A percentile compares a stretch with the other conserved stretches of the same genome.
These are phyloP conservation scores for Suillus sp. DNA, from an alignment of 768 basidiomycete species.

Conservation along the genomic window DNA sequence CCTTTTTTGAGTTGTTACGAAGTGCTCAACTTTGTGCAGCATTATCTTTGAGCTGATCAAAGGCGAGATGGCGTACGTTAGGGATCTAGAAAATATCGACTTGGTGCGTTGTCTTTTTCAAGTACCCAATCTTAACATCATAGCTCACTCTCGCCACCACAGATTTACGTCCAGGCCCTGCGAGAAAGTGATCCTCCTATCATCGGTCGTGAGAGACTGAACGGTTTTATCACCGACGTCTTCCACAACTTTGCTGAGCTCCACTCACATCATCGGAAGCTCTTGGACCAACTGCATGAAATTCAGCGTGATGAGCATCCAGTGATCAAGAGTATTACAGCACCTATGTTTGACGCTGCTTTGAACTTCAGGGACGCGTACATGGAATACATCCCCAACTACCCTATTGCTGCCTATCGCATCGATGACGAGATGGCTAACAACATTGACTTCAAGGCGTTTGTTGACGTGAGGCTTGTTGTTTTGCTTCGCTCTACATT, in stretches of 20 bases:
- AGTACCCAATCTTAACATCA: not conserved
- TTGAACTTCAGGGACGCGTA: constrained; percentile 93
- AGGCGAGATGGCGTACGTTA: constrained; percentile 94
- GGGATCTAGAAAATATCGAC: constrained; percentile 86
- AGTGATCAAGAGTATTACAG: constrained; percentile 75
- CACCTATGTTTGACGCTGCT: constrained; percentile 84
- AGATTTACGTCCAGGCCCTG: constrained; percentile 86
- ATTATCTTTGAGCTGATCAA: constrained; percentile 95
- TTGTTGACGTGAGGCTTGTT: constrained; percentile 67
- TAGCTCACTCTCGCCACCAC: constrained; percentile 10
- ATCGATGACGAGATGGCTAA: constrained; percentile 87
- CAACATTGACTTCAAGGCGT: constrained; percentile 77
- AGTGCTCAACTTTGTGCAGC: constrained; percentile 39
- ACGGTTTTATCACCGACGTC: constrained; percentile 80
- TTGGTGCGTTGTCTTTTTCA: constrained; percentile 46
- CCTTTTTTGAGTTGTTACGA: constrained; percentile 2
- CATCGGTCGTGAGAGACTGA: constrained; percentile 67
- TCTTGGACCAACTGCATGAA: constrained; percentile 81
- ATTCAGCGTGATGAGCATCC: constrained; percentile 91
- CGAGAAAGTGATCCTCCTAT: constrained; percentile 66
- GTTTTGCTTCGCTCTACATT: not conserved
- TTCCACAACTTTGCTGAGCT: constrained; percentile 88
- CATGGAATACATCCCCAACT: constrained; percentile 90
- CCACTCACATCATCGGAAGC: constrained; percentile 67
- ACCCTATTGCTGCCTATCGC: constrained; percentile 86